These are phyloP conservation scores for Fraxinus sp. DNA, from an alignment of 305 asterid genomes.

Conservation along the genomic window DNA sequence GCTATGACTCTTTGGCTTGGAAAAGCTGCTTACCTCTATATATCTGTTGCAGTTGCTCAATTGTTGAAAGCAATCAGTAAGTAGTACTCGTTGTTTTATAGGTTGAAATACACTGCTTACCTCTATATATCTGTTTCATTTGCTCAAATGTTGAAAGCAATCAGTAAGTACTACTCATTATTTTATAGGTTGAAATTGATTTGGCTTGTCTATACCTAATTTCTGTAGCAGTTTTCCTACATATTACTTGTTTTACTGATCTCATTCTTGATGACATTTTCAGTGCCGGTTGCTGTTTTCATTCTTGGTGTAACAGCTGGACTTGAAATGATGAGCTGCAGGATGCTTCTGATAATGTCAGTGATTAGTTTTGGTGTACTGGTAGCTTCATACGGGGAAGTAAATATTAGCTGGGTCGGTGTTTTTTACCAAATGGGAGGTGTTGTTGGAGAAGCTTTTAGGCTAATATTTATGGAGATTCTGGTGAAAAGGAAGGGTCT, in stretches of 20 bases:
- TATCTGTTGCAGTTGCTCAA: constrained; percentile 95
- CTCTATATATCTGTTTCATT: constrained; percentile 95
- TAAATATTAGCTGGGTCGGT: constrained; percentile 77
- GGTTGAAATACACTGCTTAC: constrained; percentile 64
- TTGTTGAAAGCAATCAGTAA: constrained; percentile 89
- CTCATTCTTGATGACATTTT: constrained; percentile 29
- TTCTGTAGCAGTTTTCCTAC: neutral
- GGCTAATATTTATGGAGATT: constrained; percentile 90
- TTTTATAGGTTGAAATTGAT: constrained; percentile 11
- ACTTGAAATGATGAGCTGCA: constrained; percentile 78
- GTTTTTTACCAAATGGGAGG: constrained; percentile 98
- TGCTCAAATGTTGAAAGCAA: constrained; percentile 94
- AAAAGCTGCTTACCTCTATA: constrained; percentile 93
- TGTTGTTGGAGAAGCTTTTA: constrained; percentile 88
- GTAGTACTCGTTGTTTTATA: constrained; percentile 28
- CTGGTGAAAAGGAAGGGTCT: constrained; percentile 85
- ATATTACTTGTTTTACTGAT: neutral
- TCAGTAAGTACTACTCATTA: constrained; percentile 51
- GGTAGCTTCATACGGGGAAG: constrained; percentile 88
- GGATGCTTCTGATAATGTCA: constrained; percentile 89
- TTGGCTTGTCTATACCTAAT: constrained; percentile 3
- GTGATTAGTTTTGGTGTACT: constrained; percentile 82
- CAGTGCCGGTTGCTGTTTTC: constrained; percentile 99
- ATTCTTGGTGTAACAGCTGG: constrained; percentile 87
- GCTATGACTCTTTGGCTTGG: constrained; percentile 99